These are phyloP conservation scores for Panaeolus cyanescens DNA, from an alignment of 768 basidiomycete species.

Conservation along the genomic window DNA sequence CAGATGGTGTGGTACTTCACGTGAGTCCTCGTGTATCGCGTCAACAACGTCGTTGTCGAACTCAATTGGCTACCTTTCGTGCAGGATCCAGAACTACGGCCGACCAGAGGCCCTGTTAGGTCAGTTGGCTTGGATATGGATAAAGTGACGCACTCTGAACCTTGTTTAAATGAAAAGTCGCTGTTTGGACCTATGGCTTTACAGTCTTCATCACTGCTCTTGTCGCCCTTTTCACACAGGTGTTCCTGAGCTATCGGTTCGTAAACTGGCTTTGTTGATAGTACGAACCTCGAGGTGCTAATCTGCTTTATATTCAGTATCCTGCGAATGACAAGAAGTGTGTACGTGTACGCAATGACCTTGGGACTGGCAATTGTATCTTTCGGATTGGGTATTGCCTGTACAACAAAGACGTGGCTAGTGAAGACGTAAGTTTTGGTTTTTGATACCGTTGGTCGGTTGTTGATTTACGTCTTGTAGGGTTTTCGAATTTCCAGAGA, in stretches of 20 bases:
- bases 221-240: constrained; percentile 46
- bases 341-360: constrained; percentile 10
- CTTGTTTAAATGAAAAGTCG: constrained; percentile 21
- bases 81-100: not conserved
- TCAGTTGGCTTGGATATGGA: not conserved
- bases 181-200: constrained; percentile 47
- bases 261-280: constrained; percentile 1
- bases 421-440: not conserved
- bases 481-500: not conserved
- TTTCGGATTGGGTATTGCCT: constrained; percentile 36
- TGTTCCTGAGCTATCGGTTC: constrained; percentile 43
- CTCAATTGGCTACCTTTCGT: not conserved
- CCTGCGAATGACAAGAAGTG: constrained; percentile 18
- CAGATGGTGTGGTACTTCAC: constrained; percentile 5
- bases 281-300: constrained; percentile 11
- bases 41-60: not conserved
- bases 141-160: not conserved
- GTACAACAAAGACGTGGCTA: constrained; percentile 8
- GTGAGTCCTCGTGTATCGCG: not conserved
- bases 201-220: constrained; percentile 44
- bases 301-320: constrained; percentile 9
- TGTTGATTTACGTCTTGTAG: not conserved
- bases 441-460: not conserved
- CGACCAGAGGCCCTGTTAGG: not conserved
- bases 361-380: constrained; percentile 24